Conservation (phyloP, 345 rosid species). For the Eucalyptus lansdowneana region DNA sequence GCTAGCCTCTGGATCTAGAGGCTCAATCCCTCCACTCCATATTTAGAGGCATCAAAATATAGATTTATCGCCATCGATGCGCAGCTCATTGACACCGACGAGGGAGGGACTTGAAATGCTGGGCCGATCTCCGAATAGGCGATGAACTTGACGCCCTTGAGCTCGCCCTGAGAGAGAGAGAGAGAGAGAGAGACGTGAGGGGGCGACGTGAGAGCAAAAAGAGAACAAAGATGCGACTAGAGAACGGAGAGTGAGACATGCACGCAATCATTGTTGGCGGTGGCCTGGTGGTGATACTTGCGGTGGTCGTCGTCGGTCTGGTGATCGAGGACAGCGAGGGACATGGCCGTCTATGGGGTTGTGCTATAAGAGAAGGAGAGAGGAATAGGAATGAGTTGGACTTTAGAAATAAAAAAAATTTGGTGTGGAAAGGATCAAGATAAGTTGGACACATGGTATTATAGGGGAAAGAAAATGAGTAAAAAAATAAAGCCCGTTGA, state of each 20-base stretch:
- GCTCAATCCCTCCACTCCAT: background rate
- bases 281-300: background rate
- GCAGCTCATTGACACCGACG: background rate
- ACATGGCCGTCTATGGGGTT: background rate
- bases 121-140: background rate
- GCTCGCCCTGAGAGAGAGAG: background rate
- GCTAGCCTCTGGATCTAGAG: background rate
- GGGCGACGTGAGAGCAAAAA: background rate
- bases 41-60: background rate
- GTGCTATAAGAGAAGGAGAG: background rate
- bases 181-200: too few relatives aligned
- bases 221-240: background rate
- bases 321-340: background rate
- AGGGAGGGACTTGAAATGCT: background rate
- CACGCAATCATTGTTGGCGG: background rate
- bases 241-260: background rate
- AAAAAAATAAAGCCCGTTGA: background rate
- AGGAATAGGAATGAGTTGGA: background rate
- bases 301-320: background rate
- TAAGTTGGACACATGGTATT: background rate
- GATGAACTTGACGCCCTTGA: background rate
- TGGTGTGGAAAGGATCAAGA: background rate
- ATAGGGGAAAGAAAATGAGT: background rate
- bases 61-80: background rate
- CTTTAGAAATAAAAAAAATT: background rate